These are phyloP conservation scores for Apiotrichum mycotoxinovorans DNA, from an alignment of 1,284 basidiomycete species.

Conservation along the genomic window DNA sequence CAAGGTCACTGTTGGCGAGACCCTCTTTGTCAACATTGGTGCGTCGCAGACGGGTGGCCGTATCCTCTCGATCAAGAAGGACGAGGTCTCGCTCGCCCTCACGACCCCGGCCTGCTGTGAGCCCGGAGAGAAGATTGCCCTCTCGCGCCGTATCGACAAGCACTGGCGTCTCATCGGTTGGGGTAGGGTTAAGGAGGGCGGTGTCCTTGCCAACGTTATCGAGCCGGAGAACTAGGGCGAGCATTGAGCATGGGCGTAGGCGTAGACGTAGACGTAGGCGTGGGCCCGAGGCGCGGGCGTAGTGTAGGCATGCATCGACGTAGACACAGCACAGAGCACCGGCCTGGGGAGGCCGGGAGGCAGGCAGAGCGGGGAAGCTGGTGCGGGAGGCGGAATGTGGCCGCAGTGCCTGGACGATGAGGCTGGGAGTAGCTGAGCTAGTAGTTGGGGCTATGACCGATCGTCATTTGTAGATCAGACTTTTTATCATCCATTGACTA, in stretches of 20 bases:
- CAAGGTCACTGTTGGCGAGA: slow-evolving; percentile 89
- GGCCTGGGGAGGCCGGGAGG: background rate
- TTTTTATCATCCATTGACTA: no score
- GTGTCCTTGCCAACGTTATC: slow-evolving; percentile 43
- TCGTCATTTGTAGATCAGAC: no score
- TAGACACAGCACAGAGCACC: background rate
- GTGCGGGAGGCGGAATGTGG: no score
- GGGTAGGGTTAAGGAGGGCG: slow-evolving; percentile 44
- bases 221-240: slow-evolving; percentile 3
- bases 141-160: slow-evolving; percentile 90
- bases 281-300: no score
- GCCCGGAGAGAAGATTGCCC: slow-evolving; percentile 89
- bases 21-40: slow-evolving; percentile 89
- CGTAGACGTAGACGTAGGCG: background rate
- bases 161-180: slow-evolving; percentile 73
- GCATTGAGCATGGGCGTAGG: background rate
- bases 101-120: slow-evolving; percentile 91
- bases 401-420: no score
- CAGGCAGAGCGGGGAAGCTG: background rate
- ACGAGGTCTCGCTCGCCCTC: slow-evolving; percentile 85
- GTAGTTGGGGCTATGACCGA: no score
- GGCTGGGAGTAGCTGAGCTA: no score
- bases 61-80: slow-evolving; percentile 84
- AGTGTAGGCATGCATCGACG: no score
- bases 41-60: slow-evolving; percentile 91